Evolutionary conservation across 164 flowering plant genomes (phyloP), one percentile per base, ranked within the genome.

Genomic region (Vitis riparia): DNA sequence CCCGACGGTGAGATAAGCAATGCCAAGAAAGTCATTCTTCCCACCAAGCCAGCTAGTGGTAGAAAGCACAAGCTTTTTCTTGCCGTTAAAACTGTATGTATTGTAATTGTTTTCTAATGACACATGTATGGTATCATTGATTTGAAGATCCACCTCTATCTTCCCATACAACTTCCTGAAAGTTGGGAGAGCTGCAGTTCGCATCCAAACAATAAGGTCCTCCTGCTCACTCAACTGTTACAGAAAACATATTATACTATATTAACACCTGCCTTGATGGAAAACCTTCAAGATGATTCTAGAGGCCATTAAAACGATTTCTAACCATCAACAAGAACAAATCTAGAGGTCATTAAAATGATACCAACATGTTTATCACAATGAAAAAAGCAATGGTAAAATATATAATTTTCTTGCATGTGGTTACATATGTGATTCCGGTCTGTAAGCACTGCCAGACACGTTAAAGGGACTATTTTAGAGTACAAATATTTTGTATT

Each of bases 31-130:
- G 71, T 96, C 92, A 70, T 96, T 96, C 83, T 89, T 96, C 59
- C 99, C 99, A 61, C 99, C 99, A 62, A 96, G 84, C 98, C 98
- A 96, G 77, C 93, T 91, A 8, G 99, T 84, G 17, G 98, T 96
- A 11, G 99, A 96, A 53, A 96, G 92, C 68, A 93, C 99, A 61
- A 96, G 91, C 80, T 87, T 92, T 87, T 96, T 96, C 79, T 92
- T 92, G 52, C 99, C 99, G 55, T 73, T 75, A 68, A 93, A 93
- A 73, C 91, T 90, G 83, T 96, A 96, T 0, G 98, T 96, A 77
- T 96, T 93, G 74, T 96, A 96, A 57, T 78, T 74, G 82, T 96
- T 96, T 77, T 80, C 29, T 74, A 93, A 11, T 16, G 66, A 68
- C 51, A 93, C 95, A 1, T 75, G 5, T 63, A 93, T 81, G 5